Conservation (phyloP, 768 basidiomycete genomes). For the Exidia glandulosa region DNA sequence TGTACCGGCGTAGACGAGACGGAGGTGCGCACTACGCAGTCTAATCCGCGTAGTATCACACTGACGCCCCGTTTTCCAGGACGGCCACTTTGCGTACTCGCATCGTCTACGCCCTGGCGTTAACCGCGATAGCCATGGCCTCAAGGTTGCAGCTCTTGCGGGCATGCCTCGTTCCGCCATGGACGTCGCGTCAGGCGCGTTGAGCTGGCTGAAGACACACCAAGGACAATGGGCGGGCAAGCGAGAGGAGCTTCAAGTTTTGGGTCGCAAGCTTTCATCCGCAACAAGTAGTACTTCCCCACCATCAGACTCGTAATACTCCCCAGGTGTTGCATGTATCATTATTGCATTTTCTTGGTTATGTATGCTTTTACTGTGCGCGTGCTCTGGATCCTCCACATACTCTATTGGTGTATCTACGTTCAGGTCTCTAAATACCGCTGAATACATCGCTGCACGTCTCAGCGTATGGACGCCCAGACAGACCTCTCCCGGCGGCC, state of each 20-base stretch:
- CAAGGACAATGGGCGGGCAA: slow-evolving; percentile 6
- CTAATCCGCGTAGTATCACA: not conserved
- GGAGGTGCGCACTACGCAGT: slow-evolving; percentile 41
- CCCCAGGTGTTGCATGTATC: no score
- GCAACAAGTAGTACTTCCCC: no score
- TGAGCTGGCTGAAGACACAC: slow-evolving; percentile 26
- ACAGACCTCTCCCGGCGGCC: no score
- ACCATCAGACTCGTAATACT: no score
- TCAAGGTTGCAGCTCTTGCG: slow-evolving; percentile 82
- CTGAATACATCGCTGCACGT: no score
- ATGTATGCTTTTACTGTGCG: no score
- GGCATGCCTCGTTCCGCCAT: slow-evolving; percentile 64
- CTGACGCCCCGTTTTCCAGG: slow-evolving; percentile 29
- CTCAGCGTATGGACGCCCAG: no score
- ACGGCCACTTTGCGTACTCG: slow-evolving; percentile 71
- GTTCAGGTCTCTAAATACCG: no score
- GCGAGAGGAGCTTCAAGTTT: slow-evolving; percentile 3
- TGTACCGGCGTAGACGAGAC: slow-evolving; percentile 81
- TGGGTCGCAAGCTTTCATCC: not conserved
- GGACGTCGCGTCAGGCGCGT: slow-evolving; percentile 44
- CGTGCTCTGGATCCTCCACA: no score
- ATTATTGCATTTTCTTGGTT: no score
- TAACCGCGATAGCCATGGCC: slow-evolving; percentile 81
- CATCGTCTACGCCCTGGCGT: slow-evolving; percentile 74
- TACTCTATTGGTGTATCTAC: no score